Evolutionary conservation across 1,139 yeast species (phyloP).

Genomic region (Barnettozyma hawaiiensis): DNA sequence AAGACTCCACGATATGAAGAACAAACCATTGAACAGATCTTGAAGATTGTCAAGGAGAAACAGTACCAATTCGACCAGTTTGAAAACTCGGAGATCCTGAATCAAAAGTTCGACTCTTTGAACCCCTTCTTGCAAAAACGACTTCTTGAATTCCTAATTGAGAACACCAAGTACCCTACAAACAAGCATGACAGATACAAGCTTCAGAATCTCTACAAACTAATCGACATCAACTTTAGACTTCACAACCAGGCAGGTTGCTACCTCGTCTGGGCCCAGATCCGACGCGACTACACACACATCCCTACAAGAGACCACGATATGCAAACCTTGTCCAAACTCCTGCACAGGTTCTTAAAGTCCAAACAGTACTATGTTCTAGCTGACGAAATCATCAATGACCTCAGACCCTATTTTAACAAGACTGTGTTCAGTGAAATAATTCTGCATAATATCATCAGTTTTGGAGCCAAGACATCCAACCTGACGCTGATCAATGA

Average conservation of each 20-base stretch:
- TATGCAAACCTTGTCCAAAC: constrained; percentile 26
- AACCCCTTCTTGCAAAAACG: constrained; percentile 7
- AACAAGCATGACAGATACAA: constrained; percentile 1
- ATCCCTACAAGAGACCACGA: constrained; percentile 22
- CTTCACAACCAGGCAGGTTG: constrained; percentile 26
- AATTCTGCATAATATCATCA: constrained; percentile 25
- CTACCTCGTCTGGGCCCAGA: constrained; percentile 23
- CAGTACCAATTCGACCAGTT: constrained; percentile 12
- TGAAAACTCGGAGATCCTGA: constrained; percentile 8
- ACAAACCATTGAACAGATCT: constrained; percentile 13
- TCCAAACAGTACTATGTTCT: constrained; percentile 29
- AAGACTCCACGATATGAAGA: constrained; percentile 21
- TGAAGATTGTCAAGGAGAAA: constrained; percentile 12
- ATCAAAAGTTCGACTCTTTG: constrained; percentile 2
- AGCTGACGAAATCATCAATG: constrained; percentile 29
- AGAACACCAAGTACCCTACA: constrained; percentile 2
- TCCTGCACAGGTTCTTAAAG: constrained; percentile 31
- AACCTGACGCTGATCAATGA: constrained; percentile 28
- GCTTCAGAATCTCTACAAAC: constrained; percentile 19
- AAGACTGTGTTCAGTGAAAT: constrained; percentile 23
- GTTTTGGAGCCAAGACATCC: constrained; percentile 16
- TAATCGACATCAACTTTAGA: constrained; percentile 23
- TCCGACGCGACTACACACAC: constrained; percentile 18
- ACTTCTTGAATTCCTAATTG: constrained; percentile 4
- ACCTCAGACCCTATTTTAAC: constrained; percentile 29